These are phyloP conservation scores for Rhinocladiella similis DNA, from an alignment of 2,329 filamentous ascomycete genomes.

Conservation along the genomic window DNA sequence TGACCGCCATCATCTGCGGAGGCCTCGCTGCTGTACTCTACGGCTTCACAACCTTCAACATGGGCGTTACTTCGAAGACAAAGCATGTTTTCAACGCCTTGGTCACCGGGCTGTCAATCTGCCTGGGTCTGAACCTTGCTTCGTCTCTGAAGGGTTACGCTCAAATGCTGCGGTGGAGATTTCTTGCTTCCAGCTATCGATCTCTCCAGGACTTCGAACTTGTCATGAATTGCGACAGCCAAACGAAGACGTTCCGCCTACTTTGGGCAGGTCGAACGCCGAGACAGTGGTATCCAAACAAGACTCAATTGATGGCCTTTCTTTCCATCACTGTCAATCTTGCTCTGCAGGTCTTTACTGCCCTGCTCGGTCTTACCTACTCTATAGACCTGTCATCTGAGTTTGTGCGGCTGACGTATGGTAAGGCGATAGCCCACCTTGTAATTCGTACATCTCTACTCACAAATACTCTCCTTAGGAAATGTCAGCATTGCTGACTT, in stretches of 20 bases:
- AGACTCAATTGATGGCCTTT: conserved; percentile 16
- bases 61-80: conserved; percentile 6
- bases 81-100: conserved; percentile 25
- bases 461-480: background rate
- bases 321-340: conserved; percentile 20
- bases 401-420: conserved; percentile 6
- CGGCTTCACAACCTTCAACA: conserved; percentile 11
- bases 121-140: conserved; percentile 18
- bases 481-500: conserved; percentile 22
- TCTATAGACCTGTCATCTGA: conserved; percentile 22
- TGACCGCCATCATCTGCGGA: conserved; percentile 22
- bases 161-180: conserved; percentile 24
- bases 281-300: conserved; percentile 13
- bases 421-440: background rate
- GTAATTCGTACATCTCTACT: background rate
- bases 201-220: conserved; percentile 18
- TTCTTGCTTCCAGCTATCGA: conserved; percentile 21
- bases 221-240: conserved; percentile 23
- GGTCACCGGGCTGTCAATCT: conserved; percentile 14
- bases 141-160: conserved; percentile 19
- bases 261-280: conserved; percentile 21
- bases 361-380: conserved; percentile 26
- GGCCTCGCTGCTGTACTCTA: conserved; percentile 13
- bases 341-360: conserved; percentile 20
- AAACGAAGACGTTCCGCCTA: conserved; percentile 17